Conservation (phyloP, 768 basidiomycete species). For the Hygrocybe coccinea region DNA sequence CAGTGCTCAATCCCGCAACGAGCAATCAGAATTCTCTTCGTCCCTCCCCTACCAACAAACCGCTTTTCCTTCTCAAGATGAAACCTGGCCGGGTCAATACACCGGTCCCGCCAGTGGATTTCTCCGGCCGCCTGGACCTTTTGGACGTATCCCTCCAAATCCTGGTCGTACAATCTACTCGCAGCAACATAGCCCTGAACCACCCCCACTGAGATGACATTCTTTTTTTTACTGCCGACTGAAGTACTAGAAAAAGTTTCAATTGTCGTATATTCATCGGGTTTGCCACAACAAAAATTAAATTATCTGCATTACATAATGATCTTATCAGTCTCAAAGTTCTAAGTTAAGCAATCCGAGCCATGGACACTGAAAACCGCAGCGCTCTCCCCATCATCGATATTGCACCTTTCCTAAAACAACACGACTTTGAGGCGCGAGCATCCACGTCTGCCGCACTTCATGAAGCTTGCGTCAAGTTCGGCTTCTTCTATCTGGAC, state of each 20-base stretch:
- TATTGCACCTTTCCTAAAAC: conserved; percentile 58
- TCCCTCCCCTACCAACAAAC: conserved; percentile 14
- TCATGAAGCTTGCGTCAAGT: conserved; percentile 69
- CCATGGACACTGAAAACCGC: neutral
- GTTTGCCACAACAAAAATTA: no score
- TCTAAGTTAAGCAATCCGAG: no score
- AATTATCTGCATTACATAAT: neutral
- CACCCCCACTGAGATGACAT: conserved; percentile 4
- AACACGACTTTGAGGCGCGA: conserved; percentile 34
- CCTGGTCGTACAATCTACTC: conserved; percentile 64
- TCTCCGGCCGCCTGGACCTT: conserved; percentile 38
- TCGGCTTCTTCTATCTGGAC: conserved; percentile 88
- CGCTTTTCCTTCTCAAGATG: neutral
- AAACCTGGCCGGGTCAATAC: conserved; percentile 33
- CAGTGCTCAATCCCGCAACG: conserved; percentile 15
- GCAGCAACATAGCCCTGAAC: conserved; percentile 40
- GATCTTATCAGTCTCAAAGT: neutral
- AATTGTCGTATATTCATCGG: no score
- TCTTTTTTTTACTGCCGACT: neutral
- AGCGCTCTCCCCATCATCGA: conserved; percentile 62
- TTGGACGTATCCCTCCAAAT: conserved; percentile 37
- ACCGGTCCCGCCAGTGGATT: conserved; percentile 50
- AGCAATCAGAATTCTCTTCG: conserved; percentile 13
- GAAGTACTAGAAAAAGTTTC: neutral
- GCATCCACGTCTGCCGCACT: conserved; percentile 50